A percentile compares a stretch with the other conserved stretches of the same genome.
These are phyloP conservation scores for Apiotrichum gracile DNA, from an alignment of 1,284 basidiomycete species.

Conservation along the genomic window DNA sequence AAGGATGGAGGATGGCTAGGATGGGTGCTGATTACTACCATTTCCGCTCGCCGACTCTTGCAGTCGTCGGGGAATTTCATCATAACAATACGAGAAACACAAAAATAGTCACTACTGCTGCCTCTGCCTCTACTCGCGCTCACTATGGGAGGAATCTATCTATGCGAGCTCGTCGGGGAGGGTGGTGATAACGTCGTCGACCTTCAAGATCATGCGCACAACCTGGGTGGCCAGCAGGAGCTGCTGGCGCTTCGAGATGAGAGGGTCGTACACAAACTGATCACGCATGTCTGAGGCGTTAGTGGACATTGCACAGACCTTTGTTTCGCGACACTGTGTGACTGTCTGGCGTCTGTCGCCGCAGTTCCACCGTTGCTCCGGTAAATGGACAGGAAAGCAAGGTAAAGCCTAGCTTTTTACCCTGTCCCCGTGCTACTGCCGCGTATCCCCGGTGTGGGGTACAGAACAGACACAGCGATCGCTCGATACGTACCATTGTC, in stretches of 20 bases:
- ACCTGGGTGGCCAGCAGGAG: constrained; percentile 96
- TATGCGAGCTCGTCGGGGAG: constrained; percentile 7
- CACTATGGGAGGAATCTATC: too few relatives aligned
- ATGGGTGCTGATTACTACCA: neutral
- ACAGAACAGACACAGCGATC: neutral
- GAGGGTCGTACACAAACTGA: constrained; percentile 93
- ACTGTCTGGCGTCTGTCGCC: neutral
- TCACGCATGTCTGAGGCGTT: constrained; percentile 79
- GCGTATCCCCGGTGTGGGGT: neutral
- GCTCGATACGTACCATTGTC: constrained; percentile 63
- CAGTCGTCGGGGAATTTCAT: too few relatives aligned
- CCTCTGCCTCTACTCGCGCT: neutral
- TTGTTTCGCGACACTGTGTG: neutral
- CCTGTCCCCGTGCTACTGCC: neutral
- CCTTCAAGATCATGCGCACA: constrained; percentile 45
- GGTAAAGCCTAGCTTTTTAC: neutral
- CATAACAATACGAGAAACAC: too few relatives aligned
- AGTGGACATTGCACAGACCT: neutral
- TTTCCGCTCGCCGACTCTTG: too few relatives aligned
- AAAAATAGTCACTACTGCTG: too few relatives aligned
- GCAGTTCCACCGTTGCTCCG: neutral
- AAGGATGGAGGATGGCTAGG: neutral
- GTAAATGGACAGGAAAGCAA: neutral
- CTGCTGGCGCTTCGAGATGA: constrained; percentile 96
- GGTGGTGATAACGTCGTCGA: constrained; percentile 43